Percentiles rank a stretch among this genome's conserved stretches.
Conservation (phyloP, 805 yeast genomes). For the Starmerella apis region DNA sequence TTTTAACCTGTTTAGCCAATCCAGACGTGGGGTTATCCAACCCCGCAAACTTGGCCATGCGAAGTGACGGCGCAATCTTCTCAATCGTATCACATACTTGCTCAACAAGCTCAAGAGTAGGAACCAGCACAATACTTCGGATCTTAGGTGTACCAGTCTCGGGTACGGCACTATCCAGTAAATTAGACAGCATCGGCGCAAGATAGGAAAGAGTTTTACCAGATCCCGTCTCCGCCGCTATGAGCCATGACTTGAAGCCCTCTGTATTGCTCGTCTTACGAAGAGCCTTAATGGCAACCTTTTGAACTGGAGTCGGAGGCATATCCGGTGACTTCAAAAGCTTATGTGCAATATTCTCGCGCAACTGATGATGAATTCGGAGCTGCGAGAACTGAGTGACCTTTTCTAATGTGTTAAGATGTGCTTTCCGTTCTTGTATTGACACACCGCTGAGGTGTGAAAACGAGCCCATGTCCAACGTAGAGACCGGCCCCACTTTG, state of each 20-base stretch:
- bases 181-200: conserved; percentile 58
- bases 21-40: conserved; percentile 14
- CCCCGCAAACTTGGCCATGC: conserved; percentile 16
- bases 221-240: conserved; percentile 95
- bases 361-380: conserved; percentile 54
- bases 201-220: conserved; percentile 93
- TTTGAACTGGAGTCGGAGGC: conserved; percentile 71
- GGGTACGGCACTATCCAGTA: conserved; percentile 36
- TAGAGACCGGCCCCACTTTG: conserved; percentile 19
- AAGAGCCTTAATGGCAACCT: conserved; percentile 55
- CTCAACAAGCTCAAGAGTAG: conserved; percentile 78
- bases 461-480: conserved; percentile 31
- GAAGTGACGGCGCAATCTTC: conserved; percentile 20
- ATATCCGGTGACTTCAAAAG: conserved; percentile 30
- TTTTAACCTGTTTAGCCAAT: conserved; percentile 23
- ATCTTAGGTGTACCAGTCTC: conserved; percentile 32
- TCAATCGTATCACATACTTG: conserved; percentile 51
- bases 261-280: conserved; percentile 32
- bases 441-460: conserved; percentile 26
- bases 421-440: conserved; percentile 26
- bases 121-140: conserved; percentile 67
- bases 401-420: conserved; percentile 38
- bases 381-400: conserved; percentile 57
- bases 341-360: conserved; percentile 48
- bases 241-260: conserved; percentile 46